Evolutionary conservation across 192 early-diverging fungal species (phyloP).

Genomic region (Podochytrium sp.): DNA sequence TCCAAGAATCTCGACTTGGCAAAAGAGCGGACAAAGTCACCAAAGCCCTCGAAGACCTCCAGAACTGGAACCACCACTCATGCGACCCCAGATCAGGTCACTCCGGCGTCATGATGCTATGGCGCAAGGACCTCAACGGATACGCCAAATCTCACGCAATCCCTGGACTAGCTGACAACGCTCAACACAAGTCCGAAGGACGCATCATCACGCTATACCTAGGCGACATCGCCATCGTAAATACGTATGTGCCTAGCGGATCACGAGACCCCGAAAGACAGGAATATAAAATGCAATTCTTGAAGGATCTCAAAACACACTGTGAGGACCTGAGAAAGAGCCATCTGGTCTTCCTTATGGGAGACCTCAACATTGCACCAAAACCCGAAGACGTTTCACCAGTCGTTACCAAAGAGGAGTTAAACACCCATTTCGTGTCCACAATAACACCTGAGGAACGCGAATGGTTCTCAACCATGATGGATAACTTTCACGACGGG

Average conservation of each 20-base stretch:
- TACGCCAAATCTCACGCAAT: too few species aligned
- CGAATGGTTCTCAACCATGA: background rate
- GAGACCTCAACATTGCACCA: conserved; percentile 13
- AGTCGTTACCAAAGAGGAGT: background rate
- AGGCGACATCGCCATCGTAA: background rate
- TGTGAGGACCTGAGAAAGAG: background rate
- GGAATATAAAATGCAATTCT: conserved; percentile 11
- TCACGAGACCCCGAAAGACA: background rate
- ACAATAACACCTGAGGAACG: background rate
- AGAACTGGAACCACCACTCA: background rate
- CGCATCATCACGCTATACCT: conserved; percentile 2
- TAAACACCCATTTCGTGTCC: background rate
- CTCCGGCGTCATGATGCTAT: background rate
- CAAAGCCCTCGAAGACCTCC: background rate
- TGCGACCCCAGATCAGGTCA: background rate
- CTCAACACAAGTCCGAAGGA: background rate
- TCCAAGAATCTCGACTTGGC: conserved; percentile 3
- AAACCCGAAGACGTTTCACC: background rate
- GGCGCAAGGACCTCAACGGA: background rate
- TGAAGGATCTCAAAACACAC: background rate
- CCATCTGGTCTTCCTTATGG: background rate
- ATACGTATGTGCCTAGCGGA: conserved; percentile 8
- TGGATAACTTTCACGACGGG: background rate
- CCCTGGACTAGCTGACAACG: background rate
- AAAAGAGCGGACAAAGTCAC: background rate